phyloP scores from a whole-genome alignment of 495 filamentous ascomycete species.

The Penicillium malachiteum region DNA sequence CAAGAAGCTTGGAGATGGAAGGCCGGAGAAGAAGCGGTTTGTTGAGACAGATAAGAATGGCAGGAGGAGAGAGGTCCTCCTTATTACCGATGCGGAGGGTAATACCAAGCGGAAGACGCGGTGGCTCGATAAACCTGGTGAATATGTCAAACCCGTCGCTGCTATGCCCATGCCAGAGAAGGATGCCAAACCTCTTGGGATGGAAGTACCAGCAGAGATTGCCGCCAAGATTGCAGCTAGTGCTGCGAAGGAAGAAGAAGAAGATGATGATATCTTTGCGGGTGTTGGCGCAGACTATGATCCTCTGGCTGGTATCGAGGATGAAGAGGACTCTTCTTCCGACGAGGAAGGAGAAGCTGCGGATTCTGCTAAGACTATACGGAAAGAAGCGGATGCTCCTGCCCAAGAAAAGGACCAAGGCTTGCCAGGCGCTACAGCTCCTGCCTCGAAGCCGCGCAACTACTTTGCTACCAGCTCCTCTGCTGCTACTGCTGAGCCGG shows the following conservation, averaged over 20 bases:
- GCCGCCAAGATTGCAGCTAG: constrained; percentile 34
- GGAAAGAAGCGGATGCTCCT: background rate
- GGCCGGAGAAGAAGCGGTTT: constrained; percentile 61
- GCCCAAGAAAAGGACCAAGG: constrained; percentile 22
- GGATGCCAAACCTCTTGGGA: constrained; percentile 65
- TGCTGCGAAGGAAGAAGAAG: constrained; percentile 46
- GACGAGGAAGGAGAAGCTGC: constrained; percentile 46
- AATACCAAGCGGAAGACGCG: constrained; percentile 81
- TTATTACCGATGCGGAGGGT: constrained; percentile 83
- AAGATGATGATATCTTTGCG: constrained; percentile 79
- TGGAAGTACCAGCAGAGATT: constrained; percentile 68
- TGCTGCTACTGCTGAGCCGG: constrained; percentile 26
- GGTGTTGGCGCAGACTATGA: constrained; percentile 85
- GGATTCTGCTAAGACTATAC: background rate
- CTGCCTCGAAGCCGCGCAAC: constrained; percentile 33
- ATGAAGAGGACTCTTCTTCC: constrained; percentile 49
- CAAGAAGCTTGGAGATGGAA: constrained; percentile 67
- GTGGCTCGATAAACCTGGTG: constrained; percentile 46
- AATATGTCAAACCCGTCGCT: constrained; percentile 30
- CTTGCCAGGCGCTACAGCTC: constrained; percentile 9
- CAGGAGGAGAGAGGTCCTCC: constrained; percentile 76
- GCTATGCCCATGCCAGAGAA: constrained; percentile 64
- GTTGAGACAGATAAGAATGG: constrained; percentile 68
- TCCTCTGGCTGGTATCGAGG: constrained; percentile 71
- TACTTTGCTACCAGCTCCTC: constrained; percentile 37